A percentile compares a stretch with the other conserved stretches of the same genome.
Conservation (phyloP, 2,329 filamentous ascomycete genomes). For the Aspergillus sergii region DNA sequence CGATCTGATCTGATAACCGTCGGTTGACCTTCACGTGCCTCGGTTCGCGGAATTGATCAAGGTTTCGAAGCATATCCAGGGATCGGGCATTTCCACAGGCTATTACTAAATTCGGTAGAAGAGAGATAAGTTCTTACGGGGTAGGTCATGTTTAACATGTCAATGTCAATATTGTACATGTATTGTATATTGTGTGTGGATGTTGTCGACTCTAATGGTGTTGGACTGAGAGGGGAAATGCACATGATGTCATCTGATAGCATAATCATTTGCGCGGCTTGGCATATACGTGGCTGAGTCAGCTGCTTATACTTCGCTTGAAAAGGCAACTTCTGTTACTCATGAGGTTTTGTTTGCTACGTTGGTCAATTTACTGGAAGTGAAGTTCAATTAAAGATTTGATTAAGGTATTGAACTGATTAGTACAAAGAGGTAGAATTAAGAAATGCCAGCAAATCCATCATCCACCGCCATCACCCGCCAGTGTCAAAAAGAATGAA, state of each 20-base stretch:
- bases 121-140: neutral
- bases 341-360: neutral
- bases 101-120: neutral
- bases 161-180: neutral
- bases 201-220: neutral
- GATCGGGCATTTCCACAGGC: neutral
- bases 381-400: no score
- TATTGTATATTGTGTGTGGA: neutral
- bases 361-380: neutral
- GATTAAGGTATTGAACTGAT: neutral
- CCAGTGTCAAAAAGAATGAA: neutral
- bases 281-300: neutral
- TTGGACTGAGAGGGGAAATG: no score
- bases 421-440: neutral
- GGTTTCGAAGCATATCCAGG: neutral
- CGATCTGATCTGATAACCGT: neutral
- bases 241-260: neutral
- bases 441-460: conserved; percentile 6
- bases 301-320: neutral
- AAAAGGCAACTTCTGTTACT: no score
- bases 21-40: conserved; percentile 20
- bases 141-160: neutral
- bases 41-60: conserved; percentile 7
- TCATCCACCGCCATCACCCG: neutral
- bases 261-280: neutral